Evolutionary conservation across 2,329 filamentous ascomycete genomes (phyloP), one percentile per base, ranked within the genome.

Genomic region (Metarhizium humberi): DNA sequence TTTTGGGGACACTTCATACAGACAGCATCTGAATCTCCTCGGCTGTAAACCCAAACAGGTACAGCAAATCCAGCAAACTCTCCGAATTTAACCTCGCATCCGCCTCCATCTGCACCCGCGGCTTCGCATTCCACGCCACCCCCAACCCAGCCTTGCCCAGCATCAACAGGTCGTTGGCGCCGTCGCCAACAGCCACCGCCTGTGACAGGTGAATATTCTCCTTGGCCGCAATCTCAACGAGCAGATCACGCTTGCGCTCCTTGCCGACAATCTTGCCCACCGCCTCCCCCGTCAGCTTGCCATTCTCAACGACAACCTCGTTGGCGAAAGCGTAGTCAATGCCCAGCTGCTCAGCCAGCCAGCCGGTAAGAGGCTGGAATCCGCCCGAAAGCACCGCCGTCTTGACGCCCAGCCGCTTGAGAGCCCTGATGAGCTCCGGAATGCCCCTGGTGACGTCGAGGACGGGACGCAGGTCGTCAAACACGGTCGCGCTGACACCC

Each of bases 371-470:
- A 0, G 92, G 92, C 60, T 89, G 83, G 72, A 99, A 99, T 0
- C 94, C 94, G 48, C 94, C 94, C 38, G 90, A 95, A 36, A 96
- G 73, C 5, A 99, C 92, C 0, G 92, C 94, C 2, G 91, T 90
- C 73, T 89, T 92, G 71, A 88, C 87, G 7, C 92, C 92, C 5
- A 95, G 74, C 25, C 80, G 77, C 71, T 88, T 91, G 52, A 99
- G 74, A 0, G 85, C 87, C 57, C 72, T 79, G 59, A 95, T 79
- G 18, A 97, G 77, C 59, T 89, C 82, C 18, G 78, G 80, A 1
- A 90, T 92, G 6, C 94, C 94, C 11, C 84, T 83, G 1, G 94
- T 95, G 51, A 96, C 85, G 29, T 87, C 86, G 54, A 99, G 83
- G 0, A 87, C 79, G 0, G 81, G 77, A 62, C 87, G 85, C 43